Base-by-base conservation (phyloP, 192 early-diverging fungal species). In the Entomortierella beljakovae region DNA sequence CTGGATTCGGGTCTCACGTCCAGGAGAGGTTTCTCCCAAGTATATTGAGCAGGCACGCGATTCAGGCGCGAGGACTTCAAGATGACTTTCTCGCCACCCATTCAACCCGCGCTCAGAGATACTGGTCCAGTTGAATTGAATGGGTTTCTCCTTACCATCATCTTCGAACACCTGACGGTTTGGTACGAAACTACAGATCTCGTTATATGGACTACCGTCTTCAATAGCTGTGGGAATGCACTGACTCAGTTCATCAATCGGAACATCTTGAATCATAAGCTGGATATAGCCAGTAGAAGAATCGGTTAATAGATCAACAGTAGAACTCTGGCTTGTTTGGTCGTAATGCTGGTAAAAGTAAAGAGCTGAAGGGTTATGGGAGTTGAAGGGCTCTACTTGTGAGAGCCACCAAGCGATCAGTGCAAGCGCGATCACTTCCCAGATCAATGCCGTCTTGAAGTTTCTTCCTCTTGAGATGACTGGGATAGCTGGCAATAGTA, bases 141-240 rank as follows among this genome's bases (percentile, higher is more conserved):
- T 11, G 26, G 75, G 75, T 22, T 25, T 31, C 6, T 64, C 61
- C 26, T 40, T 20, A 4, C 75, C 67, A 2, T 46, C 28, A 42
- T 79, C 75, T 33, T 79, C 75, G 65, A 79, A 79, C 56, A 79
- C 40, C 37, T 79, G 75, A 6, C 75, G 67, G 4, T 1, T 20
- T 10, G 75, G 75, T 1, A 16, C 8, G 37, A 69, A 70, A 1
- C 2, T 22, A 42, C 75, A 79, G 2, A 6, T 8, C 35, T 70
- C 75, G 13, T 29, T 32, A 8, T 61, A 49, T 10, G 29, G 20
- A 3, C 26, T 38, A 1, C 29, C 48, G 2, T 52, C 29, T 16
- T 68, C 54, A n/a, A 53, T 34, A 2, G 57, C 28, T 16, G 22
- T 35, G 18, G 57, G 49, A 1, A 51, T 51, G 22, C 68, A 70